These are phyloP conservation scores for Sphaerulina populicola DNA, from an alignment of 2,329 filamentous ascomycete species.

Conservation along the genomic window DNA sequence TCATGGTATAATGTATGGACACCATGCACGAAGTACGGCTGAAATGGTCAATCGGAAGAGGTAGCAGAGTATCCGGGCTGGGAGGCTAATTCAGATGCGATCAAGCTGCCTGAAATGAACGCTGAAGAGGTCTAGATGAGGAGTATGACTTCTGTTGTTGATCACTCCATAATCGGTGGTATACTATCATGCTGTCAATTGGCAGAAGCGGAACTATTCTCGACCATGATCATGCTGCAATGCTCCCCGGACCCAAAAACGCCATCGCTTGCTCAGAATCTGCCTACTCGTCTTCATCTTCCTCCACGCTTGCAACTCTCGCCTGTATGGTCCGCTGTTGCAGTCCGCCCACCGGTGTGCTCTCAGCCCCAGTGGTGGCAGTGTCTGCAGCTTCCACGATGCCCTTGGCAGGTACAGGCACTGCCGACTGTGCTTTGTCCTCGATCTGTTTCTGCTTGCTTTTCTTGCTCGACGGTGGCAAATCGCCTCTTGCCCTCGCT, in stretches of 20 bases:
- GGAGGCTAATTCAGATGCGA: constrained; percentile 18
- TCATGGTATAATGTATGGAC: no score
- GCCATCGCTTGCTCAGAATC: constrained; percentile 14
- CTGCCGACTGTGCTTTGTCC: constrained; percentile 9
- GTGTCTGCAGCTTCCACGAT: constrained; percentile 11
- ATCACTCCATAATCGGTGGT: not conserved
- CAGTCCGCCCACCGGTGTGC: constrained; percentile 12
- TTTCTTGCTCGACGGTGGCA: constrained; percentile 11
- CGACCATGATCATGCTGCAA: not conserved
- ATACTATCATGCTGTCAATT: not conserved
- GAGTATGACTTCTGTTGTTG: not conserved
- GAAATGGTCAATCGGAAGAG: no score
- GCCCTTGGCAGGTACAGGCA: constrained; percentile 8
- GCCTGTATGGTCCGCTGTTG: constrained; percentile 25
- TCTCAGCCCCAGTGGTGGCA: constrained; percentile 22
- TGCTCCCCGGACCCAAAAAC: constrained; percentile 5
- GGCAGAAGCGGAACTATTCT: not conserved
- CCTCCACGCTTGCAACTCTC: constrained; percentile 29
- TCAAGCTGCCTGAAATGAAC: constrained; percentile 18
- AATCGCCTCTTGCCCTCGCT: constrained; percentile 25
- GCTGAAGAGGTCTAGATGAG: constrained; percentile 4
- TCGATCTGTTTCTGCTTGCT: constrained; percentile 17
- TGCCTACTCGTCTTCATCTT: constrained; percentile 22
- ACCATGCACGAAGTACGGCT: constrained; percentile 21
- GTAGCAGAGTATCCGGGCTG: constrained; percentile 15